Percentiles rank a stretch among this genome's conserved stretches.
Conservation (phyloP, 805 yeast species). For the Starmerella etchellsii region DNA sequence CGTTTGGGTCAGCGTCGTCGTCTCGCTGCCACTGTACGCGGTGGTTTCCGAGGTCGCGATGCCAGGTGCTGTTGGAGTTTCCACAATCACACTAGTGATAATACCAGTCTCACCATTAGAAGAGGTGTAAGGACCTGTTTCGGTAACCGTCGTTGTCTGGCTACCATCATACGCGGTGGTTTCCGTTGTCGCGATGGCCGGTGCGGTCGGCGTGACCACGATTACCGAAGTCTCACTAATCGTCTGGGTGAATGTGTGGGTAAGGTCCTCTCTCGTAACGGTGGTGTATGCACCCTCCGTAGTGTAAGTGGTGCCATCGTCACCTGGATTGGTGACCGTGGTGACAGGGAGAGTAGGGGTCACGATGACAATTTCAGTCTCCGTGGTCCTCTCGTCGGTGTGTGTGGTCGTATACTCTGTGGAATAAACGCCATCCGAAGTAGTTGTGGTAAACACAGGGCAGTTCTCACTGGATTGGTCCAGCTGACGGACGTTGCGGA, state of each 20-base stretch:
- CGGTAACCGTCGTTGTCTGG: not conserved
- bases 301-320: not conserved
- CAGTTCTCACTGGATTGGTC: not conserved
- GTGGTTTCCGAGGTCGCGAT: not conserved
- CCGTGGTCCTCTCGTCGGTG: not conserved
- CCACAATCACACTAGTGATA: not conserved
- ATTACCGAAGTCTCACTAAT: conserved; percentile 1
- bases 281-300: not conserved
- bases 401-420: conserved; percentile 2
- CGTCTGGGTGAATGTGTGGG: too few species aligned
- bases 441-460: conserved; percentile 2
- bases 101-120: conserved; percentile 3
- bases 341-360: conserved; percentile 5
- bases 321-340: conserved; percentile 1
- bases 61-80: conserved; percentile 2
- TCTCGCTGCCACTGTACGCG: not conserved
- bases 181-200: not conserved
- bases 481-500: conserved; percentile 4
- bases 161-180: conserved; percentile 1
- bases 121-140: conserved; percentile 4
- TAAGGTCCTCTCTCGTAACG: not conserved
- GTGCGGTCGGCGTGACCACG: conserved; percentile 7
- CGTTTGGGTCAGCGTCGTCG: conserved; percentile 1
- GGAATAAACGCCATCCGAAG: conserved; percentile 1
- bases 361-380: not conserved